These are phyloP conservation scores for Magnaporthales sp. DNA, from an alignment of 2,329 filamentous ascomycete genomes.

Conservation along the genomic window DNA sequence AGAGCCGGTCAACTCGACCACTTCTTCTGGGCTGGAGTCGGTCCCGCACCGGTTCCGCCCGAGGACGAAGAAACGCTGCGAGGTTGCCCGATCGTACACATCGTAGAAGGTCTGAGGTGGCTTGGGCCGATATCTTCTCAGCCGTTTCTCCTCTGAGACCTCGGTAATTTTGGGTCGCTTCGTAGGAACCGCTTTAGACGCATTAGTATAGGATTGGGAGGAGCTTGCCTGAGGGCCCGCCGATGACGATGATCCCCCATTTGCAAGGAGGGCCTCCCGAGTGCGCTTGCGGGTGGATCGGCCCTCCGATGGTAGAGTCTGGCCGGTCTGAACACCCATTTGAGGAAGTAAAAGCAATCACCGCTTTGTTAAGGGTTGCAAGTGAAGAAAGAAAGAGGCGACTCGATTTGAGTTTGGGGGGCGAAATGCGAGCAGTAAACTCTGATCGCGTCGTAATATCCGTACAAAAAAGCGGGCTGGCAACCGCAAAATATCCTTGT, in stretches of 20 bases:
- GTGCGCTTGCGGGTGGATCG: neutral
- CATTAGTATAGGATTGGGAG: neutral
- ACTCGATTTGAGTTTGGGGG: no score
- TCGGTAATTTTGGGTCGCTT: neutral
- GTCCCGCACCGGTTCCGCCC: slow-evolving; percentile 26
- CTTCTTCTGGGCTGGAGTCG: slow-evolving; percentile 35
- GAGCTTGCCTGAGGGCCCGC: neutral
- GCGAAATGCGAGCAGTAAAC: no score
- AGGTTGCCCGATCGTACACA: slow-evolving; percentile 29
- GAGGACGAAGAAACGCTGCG: slow-evolving; percentile 38
- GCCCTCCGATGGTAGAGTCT: neutral
- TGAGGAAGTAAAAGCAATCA: neutral
- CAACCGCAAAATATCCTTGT: no score
- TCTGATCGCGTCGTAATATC: no score
- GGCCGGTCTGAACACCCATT: neutral
- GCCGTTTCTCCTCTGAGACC: neutral
- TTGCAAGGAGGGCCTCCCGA: neutral
- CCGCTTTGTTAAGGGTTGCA: no score
- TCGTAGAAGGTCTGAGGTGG: slow-evolving; percentile 25
- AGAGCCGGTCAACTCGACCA: slow-evolving; percentile 50
- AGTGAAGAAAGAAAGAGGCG: no score
- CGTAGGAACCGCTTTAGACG: neutral
- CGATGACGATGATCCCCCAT: neutral
- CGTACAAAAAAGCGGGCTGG: no score
- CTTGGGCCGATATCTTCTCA: slow-evolving; percentile 7